Conservation (phyloP, 2,329 filamentous ascomycete genomes). For the Exophiala phaeomuriformis region DNA sequence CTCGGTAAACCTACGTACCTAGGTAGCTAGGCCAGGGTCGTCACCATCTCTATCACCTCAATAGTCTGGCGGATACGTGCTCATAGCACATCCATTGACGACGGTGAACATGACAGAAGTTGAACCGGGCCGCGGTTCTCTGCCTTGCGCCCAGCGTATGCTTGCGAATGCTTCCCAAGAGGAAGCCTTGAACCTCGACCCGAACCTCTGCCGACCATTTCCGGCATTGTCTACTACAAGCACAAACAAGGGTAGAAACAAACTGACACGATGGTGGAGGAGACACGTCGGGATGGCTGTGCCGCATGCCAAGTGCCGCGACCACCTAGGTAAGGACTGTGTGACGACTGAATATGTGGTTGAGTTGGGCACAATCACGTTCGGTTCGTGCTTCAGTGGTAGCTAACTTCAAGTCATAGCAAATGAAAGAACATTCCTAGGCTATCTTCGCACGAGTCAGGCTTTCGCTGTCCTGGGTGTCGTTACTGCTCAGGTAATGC, state of each 20-base stretch:
- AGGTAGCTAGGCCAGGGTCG: background rate
- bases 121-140: background rate
- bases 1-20: background rate
- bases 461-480: conserved; percentile 23
- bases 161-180: conserved; percentile 16
- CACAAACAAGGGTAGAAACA: conserved; percentile 5
- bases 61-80: background rate
- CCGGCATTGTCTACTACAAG: conserved; percentile 1
- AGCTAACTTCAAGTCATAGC: conserved; percentile 7
- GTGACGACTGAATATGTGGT: background rate
- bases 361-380: background rate
- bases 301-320: conserved; percentile 21
- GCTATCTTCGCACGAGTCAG: conserved; percentile 24
- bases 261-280: conserved; percentile 14
- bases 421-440: conserved; percentile 24
- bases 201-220: background rate
- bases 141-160: conserved; percentile 5
- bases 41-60: background rate
- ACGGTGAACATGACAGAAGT: conserved; percentile 1
- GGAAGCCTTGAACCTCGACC: conserved; percentile 21
- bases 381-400: background rate
- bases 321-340: conserved; percentile 21
- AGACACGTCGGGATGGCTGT: conserved; percentile 21
- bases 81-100: background rate
- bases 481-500: conserved; percentile 22